Evolutionary conservation across 352 stramenopile genomes (phyloP), one percentile per base, ranked within the genome.

Genomic region (Elongisporangium anandrum): DNA sequence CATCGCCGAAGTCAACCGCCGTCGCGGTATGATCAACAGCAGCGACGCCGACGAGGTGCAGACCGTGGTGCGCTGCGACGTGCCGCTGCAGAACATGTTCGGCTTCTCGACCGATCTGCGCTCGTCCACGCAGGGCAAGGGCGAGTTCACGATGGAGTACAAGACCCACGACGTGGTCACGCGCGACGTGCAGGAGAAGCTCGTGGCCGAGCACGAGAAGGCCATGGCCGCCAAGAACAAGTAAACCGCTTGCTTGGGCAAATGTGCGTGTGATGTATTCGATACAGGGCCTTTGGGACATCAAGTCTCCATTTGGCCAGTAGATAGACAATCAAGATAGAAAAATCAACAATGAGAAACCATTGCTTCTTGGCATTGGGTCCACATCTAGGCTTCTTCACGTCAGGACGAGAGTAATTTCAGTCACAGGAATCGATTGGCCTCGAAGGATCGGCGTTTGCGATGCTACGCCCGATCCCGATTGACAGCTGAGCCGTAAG

Each of bases 141-240:
- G 97, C 63, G 97, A 99, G 78, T 99, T 99, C 73, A 98, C 95
- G 23, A 99, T 99, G 98, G 97, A 99, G 78, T 99, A 99, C 90
- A 97, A 98, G 69, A 92, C 92, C 16, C 96, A 99, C 77, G 86
- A 87, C 57, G 73, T 96, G 51, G 96, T 99, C 38, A 87, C 90
- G 59, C 83, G 83, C 64, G 93, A 98, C 72, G 77, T 91, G 52
- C 94, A 98, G 81, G 91, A 98, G 60, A 96, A 98, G 61, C 81
- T 99, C 56, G 82, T 98, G 70, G 86, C 85, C 34, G 96, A 98
- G 69, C 97, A 98, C 79, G 83, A 92, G 61, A 92, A 97, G 75
- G 80, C 91, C 53, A 75, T 79, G 34, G 77, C 79, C 16, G 77
- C 73, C 65, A 94, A 94, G 73, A 82, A 89, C 81, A 91, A 91